Base-by-base conservation (phyloP, 257 asterid species). In the Solanum virginianum region DNA sequence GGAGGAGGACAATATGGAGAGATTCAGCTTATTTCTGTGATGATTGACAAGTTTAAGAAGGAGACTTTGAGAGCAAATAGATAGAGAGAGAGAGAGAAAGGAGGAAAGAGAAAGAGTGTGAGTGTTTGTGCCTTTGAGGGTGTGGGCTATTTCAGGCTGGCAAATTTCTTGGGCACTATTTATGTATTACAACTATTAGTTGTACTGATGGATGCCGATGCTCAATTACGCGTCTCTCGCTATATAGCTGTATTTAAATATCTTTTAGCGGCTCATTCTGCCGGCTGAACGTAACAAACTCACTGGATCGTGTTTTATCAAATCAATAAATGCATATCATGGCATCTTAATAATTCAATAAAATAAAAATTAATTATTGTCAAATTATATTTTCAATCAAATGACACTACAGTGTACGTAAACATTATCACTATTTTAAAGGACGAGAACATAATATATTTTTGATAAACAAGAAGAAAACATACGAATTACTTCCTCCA, bases 181-280 rank as follows among this genome's bases (percentile, higher is more conserved):
- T 49, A 75, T 75, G 81, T 18, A 74, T n/a, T 45, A 47, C 81
- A 74, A 45, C 59, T 47, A 74, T 3, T 74, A 74, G 81, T 74
- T 74, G 59, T 45, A 47, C 81, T 45, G 24, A 75, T 77, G 45
- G 82, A 77, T 86, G 80, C 87, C 87, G 83, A 85, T 45, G 26
- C 53, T 68, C 56, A 11, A 41, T 8, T 45, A 53, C 83, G 83
- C 83, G 83, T 79, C 83, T 79, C 60, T 53, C 11, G 17, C 65
- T 75, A 32, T 4, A 66, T 69, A 68, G 75, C 75, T 39, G 51
- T 79, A 51, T 2, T 51, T 79, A 79, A 53, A 71, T 39, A 49
- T 77, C 49, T 26, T 26, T 26, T 55, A 53, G 17, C 60, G 62
- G 81, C 81, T 75, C 43, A n/a, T 13, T 0, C 6, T 68, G 75